Evolutionary conservation across 2,329 filamentous ascomycete genomes (phyloP).

Genomic region (Lecanosticta acicola): DNA sequence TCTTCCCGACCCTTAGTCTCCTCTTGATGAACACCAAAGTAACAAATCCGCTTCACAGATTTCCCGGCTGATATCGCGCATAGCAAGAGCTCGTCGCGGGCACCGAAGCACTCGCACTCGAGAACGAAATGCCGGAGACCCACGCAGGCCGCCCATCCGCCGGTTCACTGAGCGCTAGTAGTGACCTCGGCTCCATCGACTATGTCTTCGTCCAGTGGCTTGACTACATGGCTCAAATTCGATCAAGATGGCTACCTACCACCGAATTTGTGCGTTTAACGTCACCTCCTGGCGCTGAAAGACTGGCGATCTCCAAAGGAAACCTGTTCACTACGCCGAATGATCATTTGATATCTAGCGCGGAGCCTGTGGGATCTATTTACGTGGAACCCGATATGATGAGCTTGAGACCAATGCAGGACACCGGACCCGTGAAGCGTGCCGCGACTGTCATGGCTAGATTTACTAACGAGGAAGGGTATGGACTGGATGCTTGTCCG

Average conservation of each 20-base stretch:
- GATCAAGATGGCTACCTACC: slow-evolving; percentile 63
- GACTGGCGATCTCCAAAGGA: slow-evolving; percentile 59
- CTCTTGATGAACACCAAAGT: no score
- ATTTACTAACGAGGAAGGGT: slow-evolving; percentile 55
- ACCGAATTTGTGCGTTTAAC: slow-evolving; percentile 37
- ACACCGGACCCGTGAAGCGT: slow-evolving; percentile 29
- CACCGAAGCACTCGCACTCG: no score
- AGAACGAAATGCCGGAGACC: no score
- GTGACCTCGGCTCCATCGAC: no score
- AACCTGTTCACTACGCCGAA: slow-evolving; percentile 63
- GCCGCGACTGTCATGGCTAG: slow-evolving; percentile 60
- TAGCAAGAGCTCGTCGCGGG: no score
- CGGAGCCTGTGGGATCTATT: slow-evolving; percentile 59
- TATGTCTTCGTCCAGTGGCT: slow-evolving; percentile 72
- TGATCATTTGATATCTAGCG: slow-evolving; percentile 53
- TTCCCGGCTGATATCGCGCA: no score
- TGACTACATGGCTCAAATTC: slow-evolving; percentile 66
- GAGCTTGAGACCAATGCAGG: slow-evolving; percentile 52
- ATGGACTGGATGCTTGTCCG: slow-evolving; percentile 56
- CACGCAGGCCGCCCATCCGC: no score
- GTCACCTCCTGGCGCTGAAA: slow-evolving; percentile 19
- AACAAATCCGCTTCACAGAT: no score
- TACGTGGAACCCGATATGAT: slow-evolving; percentile 60
- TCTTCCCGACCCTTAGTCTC: no score
- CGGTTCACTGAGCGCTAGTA: no score